Percentiles rank a stretch among this genome's conserved stretches.
phyloP scores from a whole-genome alignment of 306 rosid genomes.

The Acacia acuminata region DNA sequence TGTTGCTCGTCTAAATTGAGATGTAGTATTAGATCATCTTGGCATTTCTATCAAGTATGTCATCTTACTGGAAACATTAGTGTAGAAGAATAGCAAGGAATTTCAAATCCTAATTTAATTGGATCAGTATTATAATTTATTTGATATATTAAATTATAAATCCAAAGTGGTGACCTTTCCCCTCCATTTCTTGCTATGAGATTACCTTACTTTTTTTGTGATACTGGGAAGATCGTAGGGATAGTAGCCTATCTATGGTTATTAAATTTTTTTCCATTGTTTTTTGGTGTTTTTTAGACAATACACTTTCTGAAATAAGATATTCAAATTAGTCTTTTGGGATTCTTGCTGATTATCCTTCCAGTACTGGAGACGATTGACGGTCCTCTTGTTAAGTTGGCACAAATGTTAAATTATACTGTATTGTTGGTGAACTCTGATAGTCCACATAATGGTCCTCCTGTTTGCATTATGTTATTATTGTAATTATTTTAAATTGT shows the following conservation, averaged over 20 bases:
- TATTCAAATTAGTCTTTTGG: neutral
- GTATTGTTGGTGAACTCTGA: neutral
- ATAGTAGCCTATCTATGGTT: slow-evolving; percentile 10
- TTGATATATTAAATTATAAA: neutral
- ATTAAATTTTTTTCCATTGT: neutral
- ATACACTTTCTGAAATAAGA: neutral
- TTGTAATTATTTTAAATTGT: neutral
- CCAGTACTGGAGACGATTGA: neutral
- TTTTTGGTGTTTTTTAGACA: neutral
- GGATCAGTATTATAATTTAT: neutral
- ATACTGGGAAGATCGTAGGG: neutral
- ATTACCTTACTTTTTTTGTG: neutral
- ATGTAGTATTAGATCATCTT: slow-evolving; percentile 24
- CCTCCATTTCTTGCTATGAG: neutral
- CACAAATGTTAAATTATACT: neutral
- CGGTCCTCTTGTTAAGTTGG: neutral
- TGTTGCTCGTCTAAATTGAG: slow-evolving; percentile 39
- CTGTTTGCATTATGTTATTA: neutral
- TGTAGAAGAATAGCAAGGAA: neutral
- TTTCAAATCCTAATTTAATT: neutral
- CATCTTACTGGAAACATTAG: neutral
- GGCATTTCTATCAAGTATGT: slow-evolving; percentile 1
- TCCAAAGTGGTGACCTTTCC: neutral
- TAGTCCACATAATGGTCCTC: neutral
- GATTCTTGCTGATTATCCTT: neutral